Base-by-base conservation (phyloP, 202 grass and related monocot species). In the Saccharum hybrid region DNA sequence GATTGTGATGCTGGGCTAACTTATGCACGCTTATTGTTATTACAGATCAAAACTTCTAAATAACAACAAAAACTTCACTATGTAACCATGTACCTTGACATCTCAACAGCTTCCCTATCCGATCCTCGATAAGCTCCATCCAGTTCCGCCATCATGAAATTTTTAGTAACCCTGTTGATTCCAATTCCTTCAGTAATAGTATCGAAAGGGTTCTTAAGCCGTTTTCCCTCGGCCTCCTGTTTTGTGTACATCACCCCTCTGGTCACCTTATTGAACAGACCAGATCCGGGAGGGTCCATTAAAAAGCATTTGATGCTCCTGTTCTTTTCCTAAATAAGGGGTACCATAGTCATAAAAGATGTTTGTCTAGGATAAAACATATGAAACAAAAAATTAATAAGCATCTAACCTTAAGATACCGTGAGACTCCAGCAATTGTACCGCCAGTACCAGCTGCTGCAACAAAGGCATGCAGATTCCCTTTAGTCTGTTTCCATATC, bases 161-260 rank as follows among this genome's bases (percentile, higher is more conserved):
- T 98, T 81, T 69, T 86, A 57, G 93, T 96, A 22, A 98, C 75
- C 84, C 96, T 92, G 80, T 98, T 98, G 76, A 98, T 98, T 81
- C 96, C 93, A n/a, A 98, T 96, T 75, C 96, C 96, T 98, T 98
- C 93, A n/a, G 96, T 98, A 68, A 98, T 80, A 71, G 96, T 98
- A 60, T 96, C 96, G 59, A 98, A 98, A 80, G 96, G 96, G 82
- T 96, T 92, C 88, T 94, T 96, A 48, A 96, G 89, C 81, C 96
- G 91, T 74, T 92, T 92, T 0, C 96, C 96, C 84, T 98, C 96
- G 45, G 96, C 89, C 82, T 98, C 96, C 81, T 96, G 93, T 85
- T 93, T 98, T 30, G 96, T 90, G 80, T 98, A 94, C 96, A 96
- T 96, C 56, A 96, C 89, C 74, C 93, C 93, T 92, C 96, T 93